Evolutionary conservation across 352 stramenopile genomes (phyloP).

Genomic region (Globisporangium uncinulatum): DNA sequence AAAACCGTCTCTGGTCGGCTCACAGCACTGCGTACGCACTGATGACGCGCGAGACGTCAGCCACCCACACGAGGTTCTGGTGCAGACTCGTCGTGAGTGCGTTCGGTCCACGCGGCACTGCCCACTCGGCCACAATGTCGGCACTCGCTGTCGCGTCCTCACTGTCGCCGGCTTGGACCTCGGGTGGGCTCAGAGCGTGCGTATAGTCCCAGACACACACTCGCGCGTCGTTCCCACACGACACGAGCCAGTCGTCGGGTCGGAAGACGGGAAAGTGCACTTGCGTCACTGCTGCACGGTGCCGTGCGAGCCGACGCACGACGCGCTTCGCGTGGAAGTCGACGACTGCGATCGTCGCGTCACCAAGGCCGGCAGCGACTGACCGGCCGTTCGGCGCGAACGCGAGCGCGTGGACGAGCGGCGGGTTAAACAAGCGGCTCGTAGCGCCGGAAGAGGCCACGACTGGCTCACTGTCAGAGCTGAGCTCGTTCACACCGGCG

Average conservation of each 20-base stretch:
- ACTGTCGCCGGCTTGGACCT: no score
- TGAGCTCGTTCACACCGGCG: constrained; percentile 31
- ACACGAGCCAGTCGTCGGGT: constrained; percentile 44
- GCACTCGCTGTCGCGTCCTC: constrained; percentile 9
- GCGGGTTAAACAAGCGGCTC: constrained; percentile 72
- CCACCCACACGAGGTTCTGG: constrained; percentile 47
- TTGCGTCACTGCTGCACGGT: constrained; percentile 49
- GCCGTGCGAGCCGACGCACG: constrained; percentile 39
- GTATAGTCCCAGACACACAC: constrained; percentile 63
- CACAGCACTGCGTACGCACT: constrained; percentile 37
- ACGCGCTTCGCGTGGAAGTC: constrained; percentile 57
- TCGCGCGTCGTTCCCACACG: constrained; percentile 61
- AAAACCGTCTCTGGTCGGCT: no score
- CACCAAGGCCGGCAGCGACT: constrained; percentile 57
- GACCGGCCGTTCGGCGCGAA: constrained; percentile 63
- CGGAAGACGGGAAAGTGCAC: constrained; percentile 58
- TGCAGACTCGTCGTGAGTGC: constrained; percentile 46
- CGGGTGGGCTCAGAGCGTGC: constrained; percentile 21
- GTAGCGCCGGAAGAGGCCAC: no score
- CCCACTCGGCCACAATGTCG: constrained; percentile 45
- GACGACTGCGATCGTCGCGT: constrained; percentile 54
- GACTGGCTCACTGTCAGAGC: background rate
- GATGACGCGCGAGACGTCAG: constrained; percentile 46
- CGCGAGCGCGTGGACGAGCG: constrained; percentile 59
- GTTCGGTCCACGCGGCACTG: constrained; percentile 39